Evolutionary conservation across 305 asterid genomes (phyloP).

Genomic region (Fraxinus sp.): DNA sequence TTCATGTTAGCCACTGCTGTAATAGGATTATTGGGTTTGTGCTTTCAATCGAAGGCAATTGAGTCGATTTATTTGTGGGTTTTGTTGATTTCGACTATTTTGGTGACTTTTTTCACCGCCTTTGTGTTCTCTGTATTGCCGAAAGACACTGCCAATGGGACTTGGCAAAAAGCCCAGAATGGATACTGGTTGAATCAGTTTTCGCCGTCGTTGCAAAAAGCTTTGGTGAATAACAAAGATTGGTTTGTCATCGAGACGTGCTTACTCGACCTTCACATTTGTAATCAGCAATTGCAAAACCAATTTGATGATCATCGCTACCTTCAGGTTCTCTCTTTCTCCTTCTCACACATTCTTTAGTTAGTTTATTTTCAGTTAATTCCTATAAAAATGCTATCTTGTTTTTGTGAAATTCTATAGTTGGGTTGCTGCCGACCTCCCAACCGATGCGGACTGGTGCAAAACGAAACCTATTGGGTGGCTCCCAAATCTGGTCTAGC

Average conservation of each 20-base stretch:
- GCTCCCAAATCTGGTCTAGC: conserved; percentile 10
- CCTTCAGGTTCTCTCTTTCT: background rate
- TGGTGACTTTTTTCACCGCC: background rate
- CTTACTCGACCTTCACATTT: background rate
- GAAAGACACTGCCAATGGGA: background rate
- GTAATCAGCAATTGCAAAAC: background rate
- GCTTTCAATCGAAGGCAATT: background rate
- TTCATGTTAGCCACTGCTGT: background rate
- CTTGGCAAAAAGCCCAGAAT: background rate
- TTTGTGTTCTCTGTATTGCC: background rate
- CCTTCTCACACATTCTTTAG: background rate
- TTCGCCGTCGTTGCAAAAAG: background rate
- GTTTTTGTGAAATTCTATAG: background rate
- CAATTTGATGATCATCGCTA: background rate
- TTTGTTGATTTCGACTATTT: background rate
- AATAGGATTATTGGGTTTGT: background rate
- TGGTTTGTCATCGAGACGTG: background rate
- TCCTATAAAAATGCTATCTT: background rate
- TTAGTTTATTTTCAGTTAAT: background rate
- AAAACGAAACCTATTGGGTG: conserved; percentile 17
- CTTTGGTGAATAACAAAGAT: background rate
- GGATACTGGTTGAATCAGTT: conserved; percentile 2
- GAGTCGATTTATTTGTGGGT: conserved; percentile 9
- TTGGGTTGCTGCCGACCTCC: conserved; percentile 27
- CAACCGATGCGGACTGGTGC: conserved; percentile 21